Conservation (phyloP, 148 eudicot species). For the Cornus controversa region DNA sequence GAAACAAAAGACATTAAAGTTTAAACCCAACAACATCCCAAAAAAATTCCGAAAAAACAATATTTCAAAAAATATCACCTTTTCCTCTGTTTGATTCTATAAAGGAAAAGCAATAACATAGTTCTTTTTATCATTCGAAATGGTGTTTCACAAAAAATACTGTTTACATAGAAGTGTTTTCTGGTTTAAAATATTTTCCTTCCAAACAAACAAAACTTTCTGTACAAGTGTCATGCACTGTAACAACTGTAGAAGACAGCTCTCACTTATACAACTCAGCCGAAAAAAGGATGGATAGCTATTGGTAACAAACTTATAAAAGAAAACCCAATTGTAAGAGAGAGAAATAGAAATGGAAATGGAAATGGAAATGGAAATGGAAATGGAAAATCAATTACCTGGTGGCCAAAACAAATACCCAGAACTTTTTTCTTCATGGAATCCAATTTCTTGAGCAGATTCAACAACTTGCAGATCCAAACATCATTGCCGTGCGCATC, state of each 20-base stretch:
- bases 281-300: no score
- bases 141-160: background rate
- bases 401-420: slow-evolving; percentile 97
- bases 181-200: background rate
- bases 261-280: background rate
- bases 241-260: background rate
- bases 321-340: background rate
- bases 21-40: no score
- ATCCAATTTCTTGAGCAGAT: slow-evolving; percentile 52
- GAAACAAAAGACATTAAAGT: no score
- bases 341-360: background rate
- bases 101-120: no score
- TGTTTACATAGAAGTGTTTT: no score
- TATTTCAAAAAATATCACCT: no score
- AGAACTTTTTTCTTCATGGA: slow-evolving; percentile 70
- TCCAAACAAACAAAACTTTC: background rate
- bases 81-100: background rate
- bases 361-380: background rate
- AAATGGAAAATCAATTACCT: slow-evolving; percentile 33
- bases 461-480: slow-evolving; percentile 65
- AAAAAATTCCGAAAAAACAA: no score
- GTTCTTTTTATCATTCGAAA: no score
- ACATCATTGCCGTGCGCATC: slow-evolving; percentile 74
- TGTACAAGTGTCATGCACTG: background rate
- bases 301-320: no score